These are phyloP conservation scores for Pelargonium nanum DNA, from an alignment of 345 rosid genomes.

Conservation along the genomic window DNA sequence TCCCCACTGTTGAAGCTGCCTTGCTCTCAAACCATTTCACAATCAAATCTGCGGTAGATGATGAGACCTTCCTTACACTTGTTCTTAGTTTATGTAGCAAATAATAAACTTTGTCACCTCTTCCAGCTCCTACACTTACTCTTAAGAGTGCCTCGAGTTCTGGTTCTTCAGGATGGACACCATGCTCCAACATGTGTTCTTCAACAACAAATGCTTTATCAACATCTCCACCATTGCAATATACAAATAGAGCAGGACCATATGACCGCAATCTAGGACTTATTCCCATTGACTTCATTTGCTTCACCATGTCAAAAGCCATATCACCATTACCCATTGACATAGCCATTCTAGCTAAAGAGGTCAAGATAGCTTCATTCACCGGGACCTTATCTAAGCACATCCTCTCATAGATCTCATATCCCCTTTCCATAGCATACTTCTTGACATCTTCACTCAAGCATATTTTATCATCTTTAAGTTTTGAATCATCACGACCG, in stretches of 20 bases:
- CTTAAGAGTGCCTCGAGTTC: conserved; percentile 52
- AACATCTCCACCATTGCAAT: conserved; percentile 30
- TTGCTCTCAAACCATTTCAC: conserved; percentile 43
- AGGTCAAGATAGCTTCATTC: conserved; percentile 53
- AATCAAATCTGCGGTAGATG: conserved; percentile 36
- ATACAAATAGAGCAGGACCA: conserved; percentile 47
- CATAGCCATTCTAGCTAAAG: conserved; percentile 61
- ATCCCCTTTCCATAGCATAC: conserved; percentile 44
- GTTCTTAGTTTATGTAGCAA: conserved; percentile 49
- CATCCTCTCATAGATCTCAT: conserved; percentile 46
- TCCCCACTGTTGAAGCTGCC: conserved; percentile 42
- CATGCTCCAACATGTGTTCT: conserved; percentile 52
- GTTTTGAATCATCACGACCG: conserved; percentile 1
- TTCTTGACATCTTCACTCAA: conserved; percentile 40
- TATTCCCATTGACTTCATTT: conserved; percentile 43
- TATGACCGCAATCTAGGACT: conserved; percentile 55
- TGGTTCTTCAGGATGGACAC: conserved; percentile 55
- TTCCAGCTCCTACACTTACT: conserved; percentile 36
- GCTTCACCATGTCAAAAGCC: conserved; percentile 67
- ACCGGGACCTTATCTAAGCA: conserved; percentile 31
- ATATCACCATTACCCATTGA: conserved; percentile 46
- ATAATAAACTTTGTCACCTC: conserved; percentile 52
- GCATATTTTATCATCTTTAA: conserved; percentile 17
- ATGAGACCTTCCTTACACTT: conserved; percentile 38
- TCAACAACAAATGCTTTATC: conserved; percentile 49